A percentile compares a stretch with the other conserved stretches of the same genome.
These are phyloP conservation scores for Huntiella savannae DNA, from an alignment of 2,329 filamentous ascomycete genomes.

Conservation along the genomic window DNA sequence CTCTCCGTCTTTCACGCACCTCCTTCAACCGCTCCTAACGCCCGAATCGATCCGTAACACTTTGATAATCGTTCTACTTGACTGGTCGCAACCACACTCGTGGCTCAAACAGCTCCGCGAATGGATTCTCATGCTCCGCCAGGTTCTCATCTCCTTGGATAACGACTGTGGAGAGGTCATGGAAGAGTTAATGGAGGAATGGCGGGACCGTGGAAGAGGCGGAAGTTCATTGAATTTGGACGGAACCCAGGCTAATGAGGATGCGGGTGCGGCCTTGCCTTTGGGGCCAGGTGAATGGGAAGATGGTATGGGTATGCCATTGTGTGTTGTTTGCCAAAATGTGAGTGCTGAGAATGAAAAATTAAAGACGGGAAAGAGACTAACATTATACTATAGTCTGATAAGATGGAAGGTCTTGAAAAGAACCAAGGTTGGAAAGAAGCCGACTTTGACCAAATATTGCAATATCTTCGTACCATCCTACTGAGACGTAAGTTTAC, in stretches of 20 bases:
- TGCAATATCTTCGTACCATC: constrained; percentile 81
- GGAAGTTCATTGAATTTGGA: constrained; percentile 44
- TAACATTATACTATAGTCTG: constrained; percentile 32
- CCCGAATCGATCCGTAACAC: constrained; percentile 71
- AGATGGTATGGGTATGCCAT: constrained; percentile 64
- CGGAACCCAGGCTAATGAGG: constrained; percentile 39
- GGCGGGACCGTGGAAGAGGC: constrained; percentile 56
- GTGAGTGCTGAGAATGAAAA: constrained; percentile 30
- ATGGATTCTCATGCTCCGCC: constrained; percentile 72
- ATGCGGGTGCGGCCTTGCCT: constrained; percentile 53
- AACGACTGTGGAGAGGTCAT: constrained; percentile 62
- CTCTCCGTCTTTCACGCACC: constrained; percentile 60
- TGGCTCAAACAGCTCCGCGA: constrained; percentile 79
- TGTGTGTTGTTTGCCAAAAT: constrained; percentile 93
- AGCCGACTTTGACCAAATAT: constrained; percentile 85
- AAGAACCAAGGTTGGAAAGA: constrained; percentile 87
- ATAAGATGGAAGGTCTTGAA: constrained; percentile 80
- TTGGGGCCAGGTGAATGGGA: constrained; percentile 85
- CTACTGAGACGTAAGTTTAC: constrained; percentile 55
- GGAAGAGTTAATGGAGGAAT: constrained; percentile 67
- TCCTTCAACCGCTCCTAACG: constrained; percentile 69
- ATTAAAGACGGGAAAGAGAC: background rate
- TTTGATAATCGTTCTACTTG: constrained; percentile 74
- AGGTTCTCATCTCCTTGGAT: constrained; percentile 54
- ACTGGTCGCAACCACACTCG: constrained; percentile 85